These are phyloP conservation scores for Lipomyces japonicus DNA, from an alignment of 805 yeast genomes.

Conservation along the genomic window DNA sequence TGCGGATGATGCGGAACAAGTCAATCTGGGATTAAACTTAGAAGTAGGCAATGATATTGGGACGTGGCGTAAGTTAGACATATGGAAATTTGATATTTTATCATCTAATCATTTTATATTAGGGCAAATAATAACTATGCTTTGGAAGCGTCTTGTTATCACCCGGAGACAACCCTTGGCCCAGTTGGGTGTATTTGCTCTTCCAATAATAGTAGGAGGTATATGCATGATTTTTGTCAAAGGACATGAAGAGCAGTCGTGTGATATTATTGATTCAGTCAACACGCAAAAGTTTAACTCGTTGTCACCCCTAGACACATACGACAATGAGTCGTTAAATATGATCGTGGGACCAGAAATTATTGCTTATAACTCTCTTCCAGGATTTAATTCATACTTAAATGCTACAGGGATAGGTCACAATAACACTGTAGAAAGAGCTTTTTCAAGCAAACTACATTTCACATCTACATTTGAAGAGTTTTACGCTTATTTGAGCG, in stretches of 20 bases:
- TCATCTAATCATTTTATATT: not conserved
- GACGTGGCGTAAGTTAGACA: not conserved
- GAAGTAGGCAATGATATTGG: not conserved
- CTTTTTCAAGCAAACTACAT: not conserved
- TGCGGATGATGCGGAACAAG: not conserved
- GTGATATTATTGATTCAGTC: constrained; percentile 10
- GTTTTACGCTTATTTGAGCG: constrained; percentile 25
- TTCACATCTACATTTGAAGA: constrained; percentile 11
- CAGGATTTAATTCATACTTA: constrained; percentile 6
- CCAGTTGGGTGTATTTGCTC: constrained; percentile 7
- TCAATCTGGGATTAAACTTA: not conserved
- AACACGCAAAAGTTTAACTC: not conserved
- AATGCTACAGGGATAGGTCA: not conserved
- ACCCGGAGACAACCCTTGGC: constrained; percentile 18
- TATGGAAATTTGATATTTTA: not conserved
- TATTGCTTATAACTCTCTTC: not conserved
- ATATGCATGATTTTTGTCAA: constrained; percentile 11
- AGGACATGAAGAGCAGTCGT: constrained; percentile 8
- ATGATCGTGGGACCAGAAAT: too few species aligned
- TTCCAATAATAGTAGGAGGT: constrained; percentile 24
- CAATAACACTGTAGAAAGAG: not conserved
- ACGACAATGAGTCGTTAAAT: too few species aligned
- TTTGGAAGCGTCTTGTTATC: constrained; percentile 18
- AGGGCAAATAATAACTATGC: constrained; percentile 23
- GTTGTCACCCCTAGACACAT: too few species aligned